Evolutionary conservation across 1,139 yeast species (phyloP), one percentile per base, ranked within the genome.

Genomic region (Blastobotrys proliferans): DNA sequence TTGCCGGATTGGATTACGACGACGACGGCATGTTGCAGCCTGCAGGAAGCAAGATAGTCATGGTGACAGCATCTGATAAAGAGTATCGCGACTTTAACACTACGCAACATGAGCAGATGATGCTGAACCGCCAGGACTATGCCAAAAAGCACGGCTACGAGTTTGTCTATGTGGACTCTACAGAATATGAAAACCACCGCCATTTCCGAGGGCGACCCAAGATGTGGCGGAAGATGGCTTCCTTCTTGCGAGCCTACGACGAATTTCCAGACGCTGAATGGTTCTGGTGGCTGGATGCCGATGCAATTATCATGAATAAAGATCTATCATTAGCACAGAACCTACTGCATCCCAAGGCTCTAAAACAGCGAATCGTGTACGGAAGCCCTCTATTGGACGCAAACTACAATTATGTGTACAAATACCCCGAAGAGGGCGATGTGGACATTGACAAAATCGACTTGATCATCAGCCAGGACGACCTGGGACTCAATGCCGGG

Each of bases 211-310:
- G 44, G 19, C 53, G 47, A 30, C 49, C 46, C 19, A 50, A 57
- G 6, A 55, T 51, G 6, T 63, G 67, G 67, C 51, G 50, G 35
- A 63, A 63, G 43, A 40, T 62, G 18, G 54, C 54, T 3, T 64
- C 65, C n/a, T 56, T 63, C 28, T 51, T 50, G 26, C 55, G 56
- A 25, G 62, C 57, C 5, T 60, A 56, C 41, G 52, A 51, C 24
- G 38, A 35, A 9, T 36, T 54, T 41, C 65, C 64, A 9, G 55
- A 54, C 2, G 63, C 54, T 14, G 63, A 62, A 33, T 62, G 67
- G 67, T 48, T 63, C 30, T 60, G 64, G 61, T 62, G 66, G 65
- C 48, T 62, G 22, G 67, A 62, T 35, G 46, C 54, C 2, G 66
- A 62, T 46, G 50, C 56, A 13, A 44, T 62, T 30, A 60, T 62